These are phyloP conservation scores for Colletotrichum coccodes DNA, from an alignment of 2,329 filamentous ascomycete genomes.

Conservation along the genomic window DNA sequence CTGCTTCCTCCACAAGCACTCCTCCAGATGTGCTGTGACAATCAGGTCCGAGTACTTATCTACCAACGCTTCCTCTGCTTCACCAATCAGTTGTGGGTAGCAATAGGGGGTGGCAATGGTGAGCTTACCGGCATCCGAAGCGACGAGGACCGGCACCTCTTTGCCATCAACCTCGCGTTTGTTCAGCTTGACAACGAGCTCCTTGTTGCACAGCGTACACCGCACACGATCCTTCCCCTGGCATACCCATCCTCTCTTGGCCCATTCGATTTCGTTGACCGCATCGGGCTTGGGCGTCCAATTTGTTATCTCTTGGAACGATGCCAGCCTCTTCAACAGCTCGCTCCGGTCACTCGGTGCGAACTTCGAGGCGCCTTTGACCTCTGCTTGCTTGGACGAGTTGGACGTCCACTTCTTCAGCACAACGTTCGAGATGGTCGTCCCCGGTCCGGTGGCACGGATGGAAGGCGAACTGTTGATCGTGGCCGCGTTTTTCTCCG, in stretches of 20 bases:
- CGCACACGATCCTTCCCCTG: constrained; percentile 84
- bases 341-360: constrained; percentile 86
- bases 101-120: not conserved
- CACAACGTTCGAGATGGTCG: constrained; percentile 52
- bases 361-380: constrained; percentile 65
- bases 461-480: constrained; percentile 19
- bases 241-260: constrained; percentile 91
- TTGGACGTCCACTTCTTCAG: constrained; percentile 52
- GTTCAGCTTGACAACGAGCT: constrained; percentile 83
- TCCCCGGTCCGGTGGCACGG: constrained; percentile 31
- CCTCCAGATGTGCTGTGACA: constrained; percentile 78
- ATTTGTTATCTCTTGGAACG: constrained; percentile 89
- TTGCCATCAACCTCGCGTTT: constrained; percentile 66
- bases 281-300: constrained; percentile 93
- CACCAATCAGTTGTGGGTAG: constrained; percentile 24
- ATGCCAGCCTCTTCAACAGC: constrained; percentile 83
- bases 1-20: constrained; percentile 85
- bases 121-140: constrained; percentile 66
- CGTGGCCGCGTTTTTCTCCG: constrained; percentile 27
- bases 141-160: constrained; percentile 61
- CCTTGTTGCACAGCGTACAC: constrained; percentile 86
- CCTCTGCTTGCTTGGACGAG: constrained; percentile 37
- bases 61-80: constrained; percentile 72
- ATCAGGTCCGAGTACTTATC: constrained; percentile 81
- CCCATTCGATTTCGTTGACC: constrained; percentile 93